Conservation (phyloP, 139 green algal genomes). For the Pleodorina starrii region DNA sequence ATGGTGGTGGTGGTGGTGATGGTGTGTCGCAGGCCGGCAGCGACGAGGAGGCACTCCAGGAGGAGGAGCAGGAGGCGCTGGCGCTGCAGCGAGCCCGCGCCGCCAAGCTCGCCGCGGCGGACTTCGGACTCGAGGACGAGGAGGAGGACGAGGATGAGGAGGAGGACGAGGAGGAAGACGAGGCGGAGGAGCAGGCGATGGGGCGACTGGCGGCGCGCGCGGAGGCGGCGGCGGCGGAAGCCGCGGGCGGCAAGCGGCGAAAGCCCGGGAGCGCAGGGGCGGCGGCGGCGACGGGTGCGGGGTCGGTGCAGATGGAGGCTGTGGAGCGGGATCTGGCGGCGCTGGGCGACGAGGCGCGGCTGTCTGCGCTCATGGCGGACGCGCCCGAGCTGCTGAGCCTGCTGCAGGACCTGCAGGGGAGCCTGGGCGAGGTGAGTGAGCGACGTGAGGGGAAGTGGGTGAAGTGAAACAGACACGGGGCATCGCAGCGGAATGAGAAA, state of each 20-base stretch:
- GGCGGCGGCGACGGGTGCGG: constrained; percentile 28
- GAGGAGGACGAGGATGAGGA: constrained; percentile 59
- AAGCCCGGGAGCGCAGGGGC: no score
- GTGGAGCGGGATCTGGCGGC: constrained; percentile 63
- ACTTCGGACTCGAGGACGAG: constrained; percentile 72
- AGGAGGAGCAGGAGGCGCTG: constrained; percentile 84
- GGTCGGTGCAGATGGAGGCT: constrained; percentile 62
- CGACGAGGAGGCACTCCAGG: constrained; percentile 79
- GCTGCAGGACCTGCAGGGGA: constrained; percentile 76
- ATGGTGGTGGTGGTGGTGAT: no score
- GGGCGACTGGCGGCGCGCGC: background rate
- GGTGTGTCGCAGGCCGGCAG: background rate
- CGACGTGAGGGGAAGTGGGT: no score
- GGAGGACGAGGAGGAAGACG: constrained; percentile 60
- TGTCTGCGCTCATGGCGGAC: constrained; percentile 75
- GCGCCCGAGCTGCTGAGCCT: constrained; percentile 89
- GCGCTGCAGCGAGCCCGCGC: constrained; percentile 78
- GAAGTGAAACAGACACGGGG: no score
- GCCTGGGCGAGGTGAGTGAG: constrained; percentile 59
- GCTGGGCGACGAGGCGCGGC: constrained; percentile 61
- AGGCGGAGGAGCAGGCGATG: constrained; percentile 54
- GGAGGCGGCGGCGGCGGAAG: constrained; percentile 35
- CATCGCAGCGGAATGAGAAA: no score
- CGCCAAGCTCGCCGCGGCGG: constrained; percentile 69
- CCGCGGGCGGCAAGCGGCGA: no score